These are phyloP conservation scores for Pythium myriotylum DNA, from an alignment of 352 stramenopile species.

Conservation along the genomic window DNA sequence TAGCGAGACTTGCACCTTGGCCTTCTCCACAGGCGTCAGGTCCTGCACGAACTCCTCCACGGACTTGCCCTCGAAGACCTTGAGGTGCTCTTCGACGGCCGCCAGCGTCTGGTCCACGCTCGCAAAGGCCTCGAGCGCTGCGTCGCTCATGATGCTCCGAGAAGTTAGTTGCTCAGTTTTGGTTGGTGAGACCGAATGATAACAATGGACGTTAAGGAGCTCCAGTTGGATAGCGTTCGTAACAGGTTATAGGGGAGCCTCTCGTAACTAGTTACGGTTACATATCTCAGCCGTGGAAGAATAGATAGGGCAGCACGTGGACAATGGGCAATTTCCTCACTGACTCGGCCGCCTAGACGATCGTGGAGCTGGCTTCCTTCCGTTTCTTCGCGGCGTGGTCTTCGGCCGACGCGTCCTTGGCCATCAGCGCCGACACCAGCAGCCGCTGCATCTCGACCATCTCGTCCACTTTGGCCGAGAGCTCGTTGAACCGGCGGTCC, in stretches of 20 bases:
- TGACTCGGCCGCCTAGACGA: slow-evolving; percentile 16
- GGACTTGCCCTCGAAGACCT: slow-evolving; percentile 53
- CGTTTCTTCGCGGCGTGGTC: slow-evolving; percentile 31
- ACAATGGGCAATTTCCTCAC: neutral
- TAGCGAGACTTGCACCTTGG: slow-evolving; percentile 84
- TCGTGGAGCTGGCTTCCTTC: slow-evolving; percentile 27
- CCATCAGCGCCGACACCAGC: slow-evolving; percentile 61
- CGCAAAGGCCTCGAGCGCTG: slow-evolving; percentile 61
- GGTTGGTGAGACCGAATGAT: no score
- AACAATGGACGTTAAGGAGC: no score
- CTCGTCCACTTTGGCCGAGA: slow-evolving; percentile 74
- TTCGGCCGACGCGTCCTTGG: slow-evolving; percentile 29
- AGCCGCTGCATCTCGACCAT: slow-evolving; percentile 78
- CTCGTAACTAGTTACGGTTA: slow-evolving; percentile 2
- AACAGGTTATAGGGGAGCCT: neutral
- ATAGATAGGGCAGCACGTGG: slow-evolving; percentile 5
- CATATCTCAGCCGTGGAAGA: slow-evolving; percentile 2
- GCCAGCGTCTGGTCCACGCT: slow-evolving; percentile 81
- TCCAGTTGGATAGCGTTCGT: slow-evolving; percentile 15
- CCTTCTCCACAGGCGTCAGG: slow-evolving; percentile 70
- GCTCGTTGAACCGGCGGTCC: slow-evolving; percentile 72
- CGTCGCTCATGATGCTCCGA: slow-evolving; percentile 52
- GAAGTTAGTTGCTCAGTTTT: no score
- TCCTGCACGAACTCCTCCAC: slow-evolving; percentile 63
- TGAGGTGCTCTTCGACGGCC: slow-evolving; percentile 72